These are phyloP conservation scores for Tetrahymena elliotti DNA, from an alignment of 73 alveolate genomes.

Conservation along the genomic window DNA sequence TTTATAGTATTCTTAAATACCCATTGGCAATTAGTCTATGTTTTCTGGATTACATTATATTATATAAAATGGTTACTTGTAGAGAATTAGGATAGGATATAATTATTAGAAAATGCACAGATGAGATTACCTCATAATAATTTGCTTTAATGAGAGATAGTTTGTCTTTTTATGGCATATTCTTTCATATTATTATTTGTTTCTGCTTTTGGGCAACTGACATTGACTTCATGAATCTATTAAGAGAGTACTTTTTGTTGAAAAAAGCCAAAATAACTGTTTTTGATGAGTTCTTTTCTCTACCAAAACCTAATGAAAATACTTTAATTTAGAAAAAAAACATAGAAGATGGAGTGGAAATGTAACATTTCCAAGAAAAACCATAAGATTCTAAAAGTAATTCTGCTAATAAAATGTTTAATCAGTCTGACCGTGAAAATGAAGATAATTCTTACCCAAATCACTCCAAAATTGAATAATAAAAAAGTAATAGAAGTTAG, in stretches of 20 bases:
- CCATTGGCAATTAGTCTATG: neutral
- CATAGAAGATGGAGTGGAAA: neutral
- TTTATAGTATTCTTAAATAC: neutral
- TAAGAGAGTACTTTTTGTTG: neutral
- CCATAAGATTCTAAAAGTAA: neutral
- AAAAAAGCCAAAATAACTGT: neutral
- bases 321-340: neutral
- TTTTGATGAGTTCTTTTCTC: neutral
- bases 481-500: neutral
- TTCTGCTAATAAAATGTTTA: too few species aligned
- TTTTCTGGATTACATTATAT: neutral
- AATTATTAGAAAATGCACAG: neutral
- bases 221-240: neutral
- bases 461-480: neutral
- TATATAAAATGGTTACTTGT: neutral
- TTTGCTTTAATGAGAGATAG: neutral
- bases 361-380: neutral
- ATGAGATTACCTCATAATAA: neutral
- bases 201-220: neutral
- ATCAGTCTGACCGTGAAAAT: neutral
- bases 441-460: neutral
- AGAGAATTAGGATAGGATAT: neutral
- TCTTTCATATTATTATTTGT: neutral
- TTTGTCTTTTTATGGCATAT: neutral
- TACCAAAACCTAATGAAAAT: neutral